Conservation (phyloP, 2,329 filamentous ascomycete species). For the Lachnellula arida region DNA sequence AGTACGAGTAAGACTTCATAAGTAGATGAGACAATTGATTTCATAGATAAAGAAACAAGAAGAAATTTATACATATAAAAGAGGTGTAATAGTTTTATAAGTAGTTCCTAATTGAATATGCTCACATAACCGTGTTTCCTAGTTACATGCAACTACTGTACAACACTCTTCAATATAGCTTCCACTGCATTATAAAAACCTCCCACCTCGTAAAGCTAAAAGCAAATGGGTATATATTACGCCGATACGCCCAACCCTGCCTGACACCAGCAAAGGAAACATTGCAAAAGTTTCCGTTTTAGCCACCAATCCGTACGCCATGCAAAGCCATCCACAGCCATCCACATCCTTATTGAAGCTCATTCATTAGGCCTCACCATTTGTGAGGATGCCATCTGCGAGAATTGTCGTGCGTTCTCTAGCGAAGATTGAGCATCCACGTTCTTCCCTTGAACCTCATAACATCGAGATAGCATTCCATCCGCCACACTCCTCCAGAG, state of each 20-base stretch:
- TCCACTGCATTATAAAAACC: neutral
- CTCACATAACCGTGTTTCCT: too few species aligned
- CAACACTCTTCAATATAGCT: too few species aligned
- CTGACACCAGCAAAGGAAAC: neutral
- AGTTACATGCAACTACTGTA: too few species aligned
- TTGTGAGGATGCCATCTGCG: conserved; percentile 21
- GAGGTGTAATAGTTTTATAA: too few species aligned
- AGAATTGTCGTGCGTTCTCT: conserved; percentile 37
- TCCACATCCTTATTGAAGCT: neutral
- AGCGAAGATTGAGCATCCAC: conserved; percentile 44
- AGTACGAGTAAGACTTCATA: too few species aligned
- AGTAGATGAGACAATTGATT: too few species aligned
- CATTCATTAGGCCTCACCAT: neutral
- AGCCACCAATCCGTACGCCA: neutral
- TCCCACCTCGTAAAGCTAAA: conserved; percentile 1
- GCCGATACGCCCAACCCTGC: conserved; percentile 9
- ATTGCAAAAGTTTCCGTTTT: neutral
- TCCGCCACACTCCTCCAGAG: conserved; percentile 79
- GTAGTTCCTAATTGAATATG: too few species aligned
- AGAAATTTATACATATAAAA: too few species aligned
- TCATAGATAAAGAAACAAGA: too few species aligned
- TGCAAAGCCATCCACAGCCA: neutral
- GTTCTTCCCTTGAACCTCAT: conserved; percentile 65
- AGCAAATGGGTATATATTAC: conserved; percentile 27
- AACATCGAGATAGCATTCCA: conserved; percentile 70